Evolutionary conservation across 768 basidiomycete species (phyloP), one percentile per base, ranked within the genome.

Genomic region (Pilatotrama ljubarskyi): DNA sequence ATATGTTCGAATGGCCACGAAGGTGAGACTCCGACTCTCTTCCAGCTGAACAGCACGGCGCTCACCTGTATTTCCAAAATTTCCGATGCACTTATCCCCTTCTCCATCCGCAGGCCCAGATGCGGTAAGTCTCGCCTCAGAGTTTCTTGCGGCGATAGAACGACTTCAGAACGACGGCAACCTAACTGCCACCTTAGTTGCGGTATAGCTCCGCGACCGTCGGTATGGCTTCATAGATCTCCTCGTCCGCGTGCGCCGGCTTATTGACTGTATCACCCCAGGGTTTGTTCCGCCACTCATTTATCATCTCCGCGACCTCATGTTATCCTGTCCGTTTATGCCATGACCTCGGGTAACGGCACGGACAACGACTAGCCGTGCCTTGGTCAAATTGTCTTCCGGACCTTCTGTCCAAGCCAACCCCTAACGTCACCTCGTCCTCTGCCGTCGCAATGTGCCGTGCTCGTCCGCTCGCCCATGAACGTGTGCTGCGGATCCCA

Each of bases 381-480:
- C 32, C 47, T 41, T 18, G 22, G 32, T 49, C 36, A 22, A 49
- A 37, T 37, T 49, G n/a, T 26, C 55, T 22, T 29, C 37, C 24
- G 22, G 32, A 35, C 38, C 55, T 57, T 9, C 17, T 29, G 51
- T 11, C 8, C 37, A 40, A 57, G 38, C 18, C 47, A 17, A 41
- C 47, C 55, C 55, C 47, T 25, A 20, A 57, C 55, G 55, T 57
- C 55, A 57, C 55, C 5, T 3, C 55, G 38, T 18, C 15, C 42
- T 22, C 47, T n/a, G 26, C 29, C 9, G 37, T 18, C 47, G 29
- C 8, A n/a, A 20, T 35, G n/a, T 15, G 26, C n/a, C 48, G 26
- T n/a, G 40, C 17, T 42, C 47, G 29, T 32, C 29, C 10, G 29
- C 5, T 32, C 10, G n/a, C 40, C 29, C 55, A 35, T 49, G 47